Percentiles rank a stretch among this genome's conserved stretches.
Evolutionary conservation across 176 grass and related monocot species (phyloP).

Genomic region (Avena eriantha): DNA sequence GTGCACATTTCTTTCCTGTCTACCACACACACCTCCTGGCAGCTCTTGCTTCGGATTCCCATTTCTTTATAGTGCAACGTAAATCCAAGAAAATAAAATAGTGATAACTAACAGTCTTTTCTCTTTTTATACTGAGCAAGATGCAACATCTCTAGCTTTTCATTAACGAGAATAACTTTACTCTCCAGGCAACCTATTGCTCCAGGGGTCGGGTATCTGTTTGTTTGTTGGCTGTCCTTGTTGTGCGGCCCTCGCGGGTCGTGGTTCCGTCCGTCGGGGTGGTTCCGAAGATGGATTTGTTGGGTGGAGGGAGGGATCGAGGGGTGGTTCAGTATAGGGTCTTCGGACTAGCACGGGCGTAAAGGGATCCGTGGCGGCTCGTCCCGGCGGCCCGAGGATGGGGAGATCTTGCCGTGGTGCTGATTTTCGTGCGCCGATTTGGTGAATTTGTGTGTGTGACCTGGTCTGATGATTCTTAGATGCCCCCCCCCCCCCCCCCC

Average conservation of each 20-base stretch:
- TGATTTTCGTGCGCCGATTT: neutral
- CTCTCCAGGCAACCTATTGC: too few species aligned
- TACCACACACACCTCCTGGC: too few species aligned
- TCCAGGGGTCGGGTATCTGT: neutral
- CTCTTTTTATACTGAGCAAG: too few species aligned
- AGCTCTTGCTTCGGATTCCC: too few species aligned
- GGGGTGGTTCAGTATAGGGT: neutral
- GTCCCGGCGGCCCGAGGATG: neutral
- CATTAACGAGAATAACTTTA: too few species aligned
- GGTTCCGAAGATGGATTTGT: neutral
- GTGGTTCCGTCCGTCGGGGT: neutral
- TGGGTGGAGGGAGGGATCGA: neutral
- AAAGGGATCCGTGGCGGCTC: neutral
- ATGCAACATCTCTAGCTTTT: too few species aligned
- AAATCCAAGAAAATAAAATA: too few species aligned
- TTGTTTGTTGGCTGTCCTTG: neutral
- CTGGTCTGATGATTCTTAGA: neutral
- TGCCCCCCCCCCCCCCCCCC: too few species aligned
- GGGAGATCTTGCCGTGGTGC: neutral
- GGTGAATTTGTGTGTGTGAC: conserved; percentile 3
- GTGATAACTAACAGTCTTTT: too few species aligned
- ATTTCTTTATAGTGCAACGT: too few species aligned
- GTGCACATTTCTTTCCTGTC: too few species aligned
- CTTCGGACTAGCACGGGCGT: neutral
- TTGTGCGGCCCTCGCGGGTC: neutral